Conservation (phyloP, 2,329 filamentous ascomycete species). For the Pseudocercospora vitis region DNA sequence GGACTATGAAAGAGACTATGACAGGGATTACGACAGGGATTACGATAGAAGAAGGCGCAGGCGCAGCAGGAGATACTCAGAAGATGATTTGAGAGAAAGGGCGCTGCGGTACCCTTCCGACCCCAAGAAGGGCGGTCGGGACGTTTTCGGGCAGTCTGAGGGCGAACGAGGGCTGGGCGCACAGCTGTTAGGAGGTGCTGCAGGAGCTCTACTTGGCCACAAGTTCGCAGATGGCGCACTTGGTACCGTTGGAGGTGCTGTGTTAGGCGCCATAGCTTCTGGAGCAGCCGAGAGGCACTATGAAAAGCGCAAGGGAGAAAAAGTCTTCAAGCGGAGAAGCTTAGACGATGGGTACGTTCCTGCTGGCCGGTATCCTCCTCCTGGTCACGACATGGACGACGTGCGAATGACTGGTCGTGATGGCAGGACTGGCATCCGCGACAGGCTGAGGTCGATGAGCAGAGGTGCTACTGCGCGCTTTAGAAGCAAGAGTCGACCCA, state of each 20-base stretch:
- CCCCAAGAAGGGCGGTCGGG: constrained; percentile 27
- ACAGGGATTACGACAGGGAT: constrained; percentile 20
- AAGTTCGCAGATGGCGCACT: constrained; percentile 26
- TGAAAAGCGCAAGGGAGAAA: constrained; percentile 29
- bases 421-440: constrained; percentile 11
- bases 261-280: constrained; percentile 32
- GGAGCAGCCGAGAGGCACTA: constrained; percentile 28
- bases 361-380: constrained; percentile 15
- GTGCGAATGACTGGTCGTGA: constrained; percentile 17
- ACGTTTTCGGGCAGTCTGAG: constrained; percentile 28
- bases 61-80: constrained; percentile 17
- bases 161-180: constrained; percentile 33
- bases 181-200: constrained; percentile 31
- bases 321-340: constrained; percentile 18
- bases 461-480: constrained; percentile 9
- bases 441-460: constrained; percentile 18
- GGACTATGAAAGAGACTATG: no score
- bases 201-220: constrained; percentile 32
- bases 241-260: constrained; percentile 30
- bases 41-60: constrained; percentile 14
- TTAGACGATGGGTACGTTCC: constrained; percentile 12
- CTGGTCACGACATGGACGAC: constrained; percentile 21
- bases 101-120: constrained; percentile 24
- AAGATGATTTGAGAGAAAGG: constrained; percentile 20
- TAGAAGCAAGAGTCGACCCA: constrained; percentile 15